Conservation (phyloP, 371 early-diverging fungal species). For the Coemansia sp. region DNA sequence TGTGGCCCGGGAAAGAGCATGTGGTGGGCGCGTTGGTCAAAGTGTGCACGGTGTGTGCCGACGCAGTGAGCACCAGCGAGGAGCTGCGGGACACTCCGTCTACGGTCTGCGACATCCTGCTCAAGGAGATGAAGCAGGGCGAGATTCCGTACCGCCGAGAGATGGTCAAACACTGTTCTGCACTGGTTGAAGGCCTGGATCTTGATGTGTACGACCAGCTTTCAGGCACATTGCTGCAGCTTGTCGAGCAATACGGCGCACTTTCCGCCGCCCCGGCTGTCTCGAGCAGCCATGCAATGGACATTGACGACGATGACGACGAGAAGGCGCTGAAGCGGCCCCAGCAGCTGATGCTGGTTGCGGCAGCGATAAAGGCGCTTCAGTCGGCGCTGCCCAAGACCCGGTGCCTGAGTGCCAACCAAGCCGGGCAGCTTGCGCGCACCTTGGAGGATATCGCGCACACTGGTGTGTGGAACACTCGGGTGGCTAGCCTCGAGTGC, state of each 20-base stretch:
- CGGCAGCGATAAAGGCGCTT: slow-evolving; percentile 21
- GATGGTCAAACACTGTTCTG: slow-evolving; percentile 13
- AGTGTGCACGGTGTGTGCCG: slow-evolving; percentile 54
- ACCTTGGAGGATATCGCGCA: slow-evolving; percentile 15
- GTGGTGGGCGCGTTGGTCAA: slow-evolving; percentile 72
- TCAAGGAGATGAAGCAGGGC: slow-evolving; percentile 54
- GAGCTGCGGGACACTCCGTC: slow-evolving; percentile 59
- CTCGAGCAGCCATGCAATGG: slow-evolving; percentile 52
- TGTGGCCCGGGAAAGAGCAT: slow-evolving; percentile 88
- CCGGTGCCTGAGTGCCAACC: slow-evolving; percentile 3
- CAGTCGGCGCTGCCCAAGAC: slow-evolving; percentile 13
- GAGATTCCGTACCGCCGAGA: slow-evolving; percentile 26
- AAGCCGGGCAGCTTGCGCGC: not conserved
- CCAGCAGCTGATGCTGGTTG: slow-evolving; percentile 46
- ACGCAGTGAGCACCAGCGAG: slow-evolving; percentile 17
- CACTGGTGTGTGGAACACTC: slow-evolving; percentile 39
- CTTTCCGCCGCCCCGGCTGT: not conserved
- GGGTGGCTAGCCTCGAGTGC: slow-evolving; percentile 40
- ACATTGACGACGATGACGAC: slow-evolving; percentile 62
- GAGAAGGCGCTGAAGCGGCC: slow-evolving; percentile 59
- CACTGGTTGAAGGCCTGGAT: slow-evolving; percentile 56
- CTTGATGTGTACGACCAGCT: slow-evolving; percentile 60
- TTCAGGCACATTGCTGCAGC: slow-evolving; percentile 58
- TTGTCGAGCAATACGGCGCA: slow-evolving; percentile 22
- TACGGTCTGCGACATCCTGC: slow-evolving; percentile 66